phyloP scores from a whole-genome alignment of 2,329 filamentous ascomycete species.

The Venturia asperata region DNA sequence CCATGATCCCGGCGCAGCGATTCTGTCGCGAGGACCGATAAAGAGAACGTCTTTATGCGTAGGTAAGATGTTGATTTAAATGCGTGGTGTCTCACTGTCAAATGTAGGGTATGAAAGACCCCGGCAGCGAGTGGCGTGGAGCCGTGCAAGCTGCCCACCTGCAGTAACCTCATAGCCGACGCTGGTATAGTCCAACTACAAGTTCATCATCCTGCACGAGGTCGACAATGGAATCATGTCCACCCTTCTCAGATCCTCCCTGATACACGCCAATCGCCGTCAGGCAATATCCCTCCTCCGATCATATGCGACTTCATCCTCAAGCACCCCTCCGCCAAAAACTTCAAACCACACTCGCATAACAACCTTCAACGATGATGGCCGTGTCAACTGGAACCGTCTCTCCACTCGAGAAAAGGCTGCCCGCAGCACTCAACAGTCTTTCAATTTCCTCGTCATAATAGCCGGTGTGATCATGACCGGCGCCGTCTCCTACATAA shows the following conservation, averaged over 20 bases:
- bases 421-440: constrained; percentile 79
- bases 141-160: neutral
- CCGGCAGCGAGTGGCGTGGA: neutral
- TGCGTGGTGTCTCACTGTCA: neutral
- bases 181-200: neutral
- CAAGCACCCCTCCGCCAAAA: constrained; percentile 28
- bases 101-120: neutral
- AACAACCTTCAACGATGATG: constrained; percentile 81
- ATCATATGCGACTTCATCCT: constrained; percentile 23
- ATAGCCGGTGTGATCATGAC: constrained; percentile 68
- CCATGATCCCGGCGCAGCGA: constrained; percentile 9
- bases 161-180: neutral
- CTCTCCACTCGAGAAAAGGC: constrained; percentile 72
- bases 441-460: constrained; percentile 77
- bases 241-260: constrained; percentile 12
- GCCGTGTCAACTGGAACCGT: constrained; percentile 70
- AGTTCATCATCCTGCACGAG: neutral
- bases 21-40: neutral
- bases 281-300: constrained; percentile 7
- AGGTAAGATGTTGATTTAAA: neutral
- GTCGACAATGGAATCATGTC: constrained; percentile 8
- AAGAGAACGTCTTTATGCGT: neutral
- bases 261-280: neutral
- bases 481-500: constrained; percentile 66
- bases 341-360: constrained; percentile 55